Evolutionary conservation across 2,329 filamentous ascomycete species (phyloP), one percentile per base, ranked within the genome.

Genomic region (Stagonosporopsis vannaccii): DNA sequence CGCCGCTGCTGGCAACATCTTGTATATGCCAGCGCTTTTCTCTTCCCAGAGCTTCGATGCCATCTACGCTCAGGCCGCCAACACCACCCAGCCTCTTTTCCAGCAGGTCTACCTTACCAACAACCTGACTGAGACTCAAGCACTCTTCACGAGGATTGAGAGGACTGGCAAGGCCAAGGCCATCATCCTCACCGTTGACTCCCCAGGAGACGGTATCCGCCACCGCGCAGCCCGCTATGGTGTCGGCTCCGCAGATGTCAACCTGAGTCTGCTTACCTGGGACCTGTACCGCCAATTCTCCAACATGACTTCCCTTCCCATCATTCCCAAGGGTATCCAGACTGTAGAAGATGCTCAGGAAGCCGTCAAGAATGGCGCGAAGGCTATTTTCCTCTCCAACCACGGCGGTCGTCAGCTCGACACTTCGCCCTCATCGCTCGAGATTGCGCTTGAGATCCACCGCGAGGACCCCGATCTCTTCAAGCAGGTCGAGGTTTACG

Each of bases 401-500:
- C 76, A 78, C 61, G 77, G 77, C 19, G 77, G 76, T 11, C 70
- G 77, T 42, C 72, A 75, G 43, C 67, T 77, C 47, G 76, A 78
- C 73, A 43, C 80, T n/a, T 80, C 82, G 2, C 87, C 89, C 0
- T 89, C 84, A 0, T 85, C 89, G 1, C 86, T 89, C 11, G 90
- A 95, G 67, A 86, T 94, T 46, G 90, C 90, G 4, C 84, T 91
- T 8, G 90, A 92, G 59, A 88, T 92, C 49, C 88, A 90, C 73
- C 87, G 85, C n/a, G 54, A 72, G 13, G 74, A 67, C 15, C 77
- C 77, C 0, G 70, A 75, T 15, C 69, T 79, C 17, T 78, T 79
- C 61, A 61, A 70, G 43, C 59, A 77, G 50, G 63, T 76, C 15
- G 77, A 79, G 44, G 74, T 79, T 7, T 77, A 71, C 44, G 75